These are phyloP conservation scores for Ensete ventricosum DNA, from an alignment of 176 grass and related monocot species.

Conservation along the genomic window DNA sequence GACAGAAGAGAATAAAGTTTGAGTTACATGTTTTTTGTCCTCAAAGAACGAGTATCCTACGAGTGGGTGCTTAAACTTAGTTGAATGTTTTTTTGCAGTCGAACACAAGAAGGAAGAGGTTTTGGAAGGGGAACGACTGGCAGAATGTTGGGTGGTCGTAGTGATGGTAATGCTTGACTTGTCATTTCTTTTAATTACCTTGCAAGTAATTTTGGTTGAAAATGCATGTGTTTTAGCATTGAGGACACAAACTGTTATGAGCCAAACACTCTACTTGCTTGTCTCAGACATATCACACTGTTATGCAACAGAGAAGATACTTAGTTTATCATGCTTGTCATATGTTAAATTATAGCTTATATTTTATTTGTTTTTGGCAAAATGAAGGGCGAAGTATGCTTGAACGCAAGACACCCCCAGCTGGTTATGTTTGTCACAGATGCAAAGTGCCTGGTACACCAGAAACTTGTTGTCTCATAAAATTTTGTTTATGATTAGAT, in stretches of 20 bases:
- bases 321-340: not conserved
- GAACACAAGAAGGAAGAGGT: constrained; percentile 77
- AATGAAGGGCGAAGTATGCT: constrained; percentile 55
- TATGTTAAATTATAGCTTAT: not conserved
- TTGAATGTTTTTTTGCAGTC: constrained; percentile 32
- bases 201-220: not conserved
- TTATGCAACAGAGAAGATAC: not conserved
- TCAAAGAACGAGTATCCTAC: too few relatives aligned
- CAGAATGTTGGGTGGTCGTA: constrained; percentile 61
- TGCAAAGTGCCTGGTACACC: constrained; percentile 78
- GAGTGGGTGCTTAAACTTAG: not conserved
- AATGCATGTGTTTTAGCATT: not conserved
- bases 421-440: constrained; percentile 93
- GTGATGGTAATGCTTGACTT: constrained; percentile 67
- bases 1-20: not conserved
- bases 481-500: not conserved
- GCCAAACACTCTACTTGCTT: not conserved
- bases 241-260: not conserved
- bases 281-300: not conserved
- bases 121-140: constrained; percentile 81
- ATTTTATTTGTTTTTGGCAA: constrained; percentile 19
- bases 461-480: not conserved
- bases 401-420: constrained; percentile 63
- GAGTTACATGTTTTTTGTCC: too few relatives aligned
- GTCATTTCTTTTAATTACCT: constrained; percentile 7